Percentiles rank a stretch among this genome's conserved stretches.
Conservation (phyloP, 225 moss, liverwort and hornwort genomes). For the Climacium dendroides region DNA sequence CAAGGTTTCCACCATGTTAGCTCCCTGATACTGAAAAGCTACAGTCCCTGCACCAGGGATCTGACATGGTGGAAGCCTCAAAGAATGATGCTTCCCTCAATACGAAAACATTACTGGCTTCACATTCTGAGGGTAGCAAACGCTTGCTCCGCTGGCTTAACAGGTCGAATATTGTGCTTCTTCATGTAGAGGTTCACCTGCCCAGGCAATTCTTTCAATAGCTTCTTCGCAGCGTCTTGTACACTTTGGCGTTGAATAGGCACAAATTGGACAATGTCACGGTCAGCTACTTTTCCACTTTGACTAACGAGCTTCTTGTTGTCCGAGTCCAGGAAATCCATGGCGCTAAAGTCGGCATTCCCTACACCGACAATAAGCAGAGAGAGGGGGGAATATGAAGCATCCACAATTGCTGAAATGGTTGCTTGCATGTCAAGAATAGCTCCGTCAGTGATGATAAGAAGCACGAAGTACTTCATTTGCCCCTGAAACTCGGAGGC, state of each 20-base stretch:
- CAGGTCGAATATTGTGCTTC: not conserved
- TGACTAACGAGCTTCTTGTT: conserved; percentile 40
- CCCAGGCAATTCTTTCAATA: conserved; percentile 70
- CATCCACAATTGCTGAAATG: conserved; percentile 60
- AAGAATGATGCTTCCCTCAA: too few species aligned
- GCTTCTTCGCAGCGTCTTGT: conserved; percentile 49
- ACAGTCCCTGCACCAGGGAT: not conserved
- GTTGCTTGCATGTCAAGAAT: conserved; percentile 82
- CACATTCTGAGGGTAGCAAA: not conserved
- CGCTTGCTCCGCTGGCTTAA: not conserved
- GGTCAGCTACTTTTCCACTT: conserved; percentile 42
- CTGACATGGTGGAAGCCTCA: not conserved
- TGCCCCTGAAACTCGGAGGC: conserved; percentile 39
- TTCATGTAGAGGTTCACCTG: conserved; percentile 75
- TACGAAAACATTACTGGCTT: not conserved
- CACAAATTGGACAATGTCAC: conserved; percentile 93
- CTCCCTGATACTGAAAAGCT: not conserved
- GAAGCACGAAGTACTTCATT: conserved; percentile 80
- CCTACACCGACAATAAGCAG: conserved; percentile 89
- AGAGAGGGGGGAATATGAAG: conserved; percentile 59
- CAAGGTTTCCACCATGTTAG: not conserved
- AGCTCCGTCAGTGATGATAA: conserved; percentile 89
- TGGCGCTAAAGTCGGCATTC: conserved; percentile 69
- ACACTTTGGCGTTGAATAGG: conserved; percentile 35
- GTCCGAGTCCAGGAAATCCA: conserved; percentile 84